phyloP scores from a whole-genome alignment of 352 stramenopile genomes.

The Pythium phragmitis region DNA sequence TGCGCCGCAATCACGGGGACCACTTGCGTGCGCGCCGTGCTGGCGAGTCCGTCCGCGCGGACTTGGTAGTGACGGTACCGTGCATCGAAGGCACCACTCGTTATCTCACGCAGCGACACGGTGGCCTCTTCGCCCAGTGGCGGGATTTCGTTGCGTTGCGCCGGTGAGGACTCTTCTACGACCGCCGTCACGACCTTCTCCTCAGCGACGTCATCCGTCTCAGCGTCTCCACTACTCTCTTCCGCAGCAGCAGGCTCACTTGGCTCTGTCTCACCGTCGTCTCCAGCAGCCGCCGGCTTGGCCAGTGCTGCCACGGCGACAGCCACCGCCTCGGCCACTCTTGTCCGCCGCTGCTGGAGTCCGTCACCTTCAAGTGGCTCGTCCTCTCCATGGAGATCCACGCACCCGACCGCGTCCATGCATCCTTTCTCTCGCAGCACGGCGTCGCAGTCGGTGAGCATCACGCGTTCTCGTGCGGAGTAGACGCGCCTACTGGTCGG shows the following conservation, averaged over 20 bases:
- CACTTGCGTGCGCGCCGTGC: constrained; percentile 34
- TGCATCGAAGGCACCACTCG: constrained; percentile 30
- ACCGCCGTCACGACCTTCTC: not conserved
- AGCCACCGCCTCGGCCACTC: constrained; percentile 20
- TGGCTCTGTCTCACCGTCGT: not conserved
- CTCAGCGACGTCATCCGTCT: no score
- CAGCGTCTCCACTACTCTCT: not conserved
- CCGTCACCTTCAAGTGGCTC: not conserved
- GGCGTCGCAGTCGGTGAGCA: constrained; percentile 31
- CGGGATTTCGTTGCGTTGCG: constrained; percentile 37
- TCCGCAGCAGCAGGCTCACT: not conserved
- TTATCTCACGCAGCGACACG: constrained; percentile 32
- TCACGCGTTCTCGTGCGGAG: constrained; percentile 52
- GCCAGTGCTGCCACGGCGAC: constrained; percentile 1
- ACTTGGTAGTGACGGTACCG: constrained; percentile 37
- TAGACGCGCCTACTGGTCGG: constrained; percentile 44
- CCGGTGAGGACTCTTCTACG: not conserved
- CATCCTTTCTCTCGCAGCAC: constrained; percentile 19
- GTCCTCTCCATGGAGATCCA: not conserved
- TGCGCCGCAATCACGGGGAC: constrained; percentile 49
- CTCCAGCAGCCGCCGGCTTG: not conserved
- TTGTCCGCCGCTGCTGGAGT: not conserved
- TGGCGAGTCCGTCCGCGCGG: constrained; percentile 1
- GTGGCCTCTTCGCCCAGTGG: constrained; percentile 31
- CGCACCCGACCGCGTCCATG: not conserved